Evolutionary conservation across 495 filamentous ascomycete genomes (phyloP).

Genomic region (Tuber indicum): DNA sequence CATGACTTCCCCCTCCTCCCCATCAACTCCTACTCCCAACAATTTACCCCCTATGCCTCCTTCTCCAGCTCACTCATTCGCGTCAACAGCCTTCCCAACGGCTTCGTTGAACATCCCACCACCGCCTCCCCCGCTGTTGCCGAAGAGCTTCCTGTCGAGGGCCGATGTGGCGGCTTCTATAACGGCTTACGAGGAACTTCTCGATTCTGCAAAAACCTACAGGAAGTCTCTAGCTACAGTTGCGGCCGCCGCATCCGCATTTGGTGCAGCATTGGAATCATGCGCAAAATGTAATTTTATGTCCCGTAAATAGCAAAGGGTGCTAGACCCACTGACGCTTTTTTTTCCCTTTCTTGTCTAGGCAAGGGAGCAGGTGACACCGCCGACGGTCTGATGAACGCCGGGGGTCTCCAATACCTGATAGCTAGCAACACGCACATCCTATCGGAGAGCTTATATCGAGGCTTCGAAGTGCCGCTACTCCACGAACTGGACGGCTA

Average conservation of each 20-base stretch:
- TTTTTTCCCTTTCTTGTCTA: conserved; percentile 47
- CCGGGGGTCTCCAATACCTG: conserved; percentile 58
- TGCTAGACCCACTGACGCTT: conserved; percentile 48
- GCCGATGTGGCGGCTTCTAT: conserved; percentile 56
- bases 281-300: conserved; percentile 58
- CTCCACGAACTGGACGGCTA: conserved; percentile 59
- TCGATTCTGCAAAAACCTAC: conserved; percentile 55
- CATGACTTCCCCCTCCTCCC: conserved; percentile 28
- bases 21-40: conserved; percentile 16
- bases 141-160: conserved; percentile 55
- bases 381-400: conserved; percentile 53
- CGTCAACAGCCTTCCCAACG: conserved; percentile 55
- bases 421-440: conserved; percentile 62
- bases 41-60: conserved; percentile 46
- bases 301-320: neutral
- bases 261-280: conserved; percentile 56
- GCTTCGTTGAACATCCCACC: conserved; percentile 54
- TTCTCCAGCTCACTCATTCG: conserved; percentile 56
- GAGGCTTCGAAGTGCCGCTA: conserved; percentile 58
- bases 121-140: conserved; percentile 52
- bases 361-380: conserved; percentile 52
- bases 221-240: conserved; percentile 53
- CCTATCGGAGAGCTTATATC: conserved; percentile 57
- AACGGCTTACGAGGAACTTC: conserved; percentile 54
- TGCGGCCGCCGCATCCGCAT: conserved; percentile 54